Conservation (phyloP, 345 rosid genomes). For the Sonneratia caseolaris region DNA sequence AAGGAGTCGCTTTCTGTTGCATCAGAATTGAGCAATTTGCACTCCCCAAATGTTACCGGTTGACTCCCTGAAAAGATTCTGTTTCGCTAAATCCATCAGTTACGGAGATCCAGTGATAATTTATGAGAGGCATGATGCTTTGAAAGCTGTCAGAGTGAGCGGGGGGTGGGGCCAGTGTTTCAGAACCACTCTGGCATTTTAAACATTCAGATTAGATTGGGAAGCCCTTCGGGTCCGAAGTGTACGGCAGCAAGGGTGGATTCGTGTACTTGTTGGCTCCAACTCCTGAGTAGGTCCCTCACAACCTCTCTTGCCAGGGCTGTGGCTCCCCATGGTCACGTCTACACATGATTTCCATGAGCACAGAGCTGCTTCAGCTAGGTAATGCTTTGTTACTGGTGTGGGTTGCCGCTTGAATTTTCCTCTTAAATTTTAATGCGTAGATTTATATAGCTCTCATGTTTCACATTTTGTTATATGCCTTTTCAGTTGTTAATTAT, state of each 20-base stretch:
- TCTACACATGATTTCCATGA: conserved; percentile 85
- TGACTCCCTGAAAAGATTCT: conserved; percentile 39
- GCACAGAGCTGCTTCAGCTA: conserved; percentile 83
- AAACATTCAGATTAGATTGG: conserved; percentile 84
- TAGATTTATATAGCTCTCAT: too few species aligned
- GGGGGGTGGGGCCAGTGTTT: conserved; percentile 23
- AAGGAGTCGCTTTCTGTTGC: too few species aligned
- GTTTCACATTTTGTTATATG: background rate
- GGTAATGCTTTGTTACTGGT: conserved; percentile 23
- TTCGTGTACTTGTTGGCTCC: conserved; percentile 76
- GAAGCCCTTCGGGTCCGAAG: conserved; percentile 83
- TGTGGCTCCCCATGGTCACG: conserved; percentile 80
- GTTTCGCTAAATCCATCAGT: conserved; percentile 40
- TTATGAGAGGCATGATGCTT: conserved; percentile 74
- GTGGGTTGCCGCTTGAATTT: too few species aligned
- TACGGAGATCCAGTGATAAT: conserved; percentile 77
- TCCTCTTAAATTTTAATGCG: too few species aligned
- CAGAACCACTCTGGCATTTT: too few species aligned
- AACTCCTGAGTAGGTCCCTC: conserved; percentile 88
- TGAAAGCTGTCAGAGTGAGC: conserved; percentile 69
- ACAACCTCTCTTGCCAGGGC: conserved; percentile 85
- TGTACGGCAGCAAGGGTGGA: conserved; percentile 71
- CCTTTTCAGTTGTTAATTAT: too few species aligned
- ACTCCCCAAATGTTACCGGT: conserved; percentile 37
- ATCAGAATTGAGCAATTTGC: too few species aligned